Base-by-base conservation (phyloP, 768 basidiomycete genomes). In the Imleria badia region DNA sequence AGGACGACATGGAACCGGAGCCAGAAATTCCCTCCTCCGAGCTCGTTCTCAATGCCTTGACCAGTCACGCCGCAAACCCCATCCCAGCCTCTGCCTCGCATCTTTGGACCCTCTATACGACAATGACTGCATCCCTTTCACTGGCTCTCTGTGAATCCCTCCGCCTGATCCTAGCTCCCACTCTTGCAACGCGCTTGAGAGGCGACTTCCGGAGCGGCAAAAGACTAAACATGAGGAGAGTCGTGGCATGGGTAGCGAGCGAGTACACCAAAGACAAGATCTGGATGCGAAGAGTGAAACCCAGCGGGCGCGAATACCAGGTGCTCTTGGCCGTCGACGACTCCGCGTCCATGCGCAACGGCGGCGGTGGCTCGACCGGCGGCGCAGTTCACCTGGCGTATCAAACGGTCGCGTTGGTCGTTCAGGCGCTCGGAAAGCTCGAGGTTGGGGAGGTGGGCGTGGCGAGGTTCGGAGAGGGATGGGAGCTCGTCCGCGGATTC, bases 251-350 rank as follows among this genome's bases (percentile, higher is more conserved):
- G 77, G 95, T 99, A 56, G 96, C 97, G 34, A 92, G 89, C 73
- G 97, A 99, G 74, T 99, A 92, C 77, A 98, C 95, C 48, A 98
- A 98, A 71, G 96, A 99, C 80, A 95, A 95, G 74, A 98, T 98
- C 60, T 99, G 97, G 97, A 78, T 98, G 34, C 87, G 96, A 23
- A 83, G 97, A 20, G 97, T 95, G 5, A 86, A 89, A 46, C 96
- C 97, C 6, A 94, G 91, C 67, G 86, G 91, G 64, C 82, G 97
- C 45, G 95, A 97, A 67, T 98, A 98, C 71, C 96, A 99, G 66
- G 85, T 99, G 3, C 81, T 98, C 38, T 81, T 99, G 52, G 89
- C 94, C 11, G 81, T 99, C 45, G 97, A 98, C 66, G 97, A 98
- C 75, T 98, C 94, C 5, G 86, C 89, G 33, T 97, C 94, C 34